Conservation (phyloP, 345 rosid genomes). For the Bruguiera sexangula region DNA sequence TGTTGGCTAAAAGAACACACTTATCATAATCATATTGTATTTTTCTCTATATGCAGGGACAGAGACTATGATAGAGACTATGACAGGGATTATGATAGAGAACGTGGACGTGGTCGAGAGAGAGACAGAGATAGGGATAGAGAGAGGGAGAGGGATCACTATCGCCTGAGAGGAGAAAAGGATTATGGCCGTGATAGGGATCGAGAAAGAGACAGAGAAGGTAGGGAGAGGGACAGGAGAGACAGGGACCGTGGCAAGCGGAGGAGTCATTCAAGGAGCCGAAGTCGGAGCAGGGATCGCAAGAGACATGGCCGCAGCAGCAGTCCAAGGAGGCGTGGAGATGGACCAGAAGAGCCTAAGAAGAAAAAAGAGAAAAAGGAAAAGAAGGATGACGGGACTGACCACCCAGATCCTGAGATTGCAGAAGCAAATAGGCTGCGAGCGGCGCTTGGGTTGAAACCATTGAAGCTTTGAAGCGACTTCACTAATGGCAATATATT, state of each 20-base stretch:
- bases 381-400: conserved; percentile 74
- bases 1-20: background rate
- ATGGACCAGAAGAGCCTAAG: conserved; percentile 63
- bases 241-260: conserved; percentile 67
- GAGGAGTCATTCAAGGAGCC: conserved; percentile 63
- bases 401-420: conserved; percentile 85
- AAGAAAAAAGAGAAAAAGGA: conserved; percentile 74
- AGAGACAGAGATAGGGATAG: conserved; percentile 33
- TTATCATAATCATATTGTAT: background rate
- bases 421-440: conserved; percentile 86
- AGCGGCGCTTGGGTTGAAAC: conserved; percentile 72
- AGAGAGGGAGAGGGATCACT: conserved; percentile 63
- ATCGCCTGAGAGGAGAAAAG: conserved; percentile 61
- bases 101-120: conserved; percentile 42
- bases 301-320: conserved; percentile 59
- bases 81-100: conserved; percentile 50
- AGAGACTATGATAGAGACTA: conserved; percentile 58
- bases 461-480: conserved; percentile 32
- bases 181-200: conserved; percentile 74
- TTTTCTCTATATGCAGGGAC: conserved; percentile 41
- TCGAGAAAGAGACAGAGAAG: conserved; percentile 73
- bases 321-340: conserved; percentile 50
- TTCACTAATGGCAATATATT: background rate
- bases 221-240: conserved; percentile 67
- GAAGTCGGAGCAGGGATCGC: conserved; percentile 65